phyloP scores from a whole-genome alignment of 306 rosid species.

The Lathyrus oleraceus region DNA sequence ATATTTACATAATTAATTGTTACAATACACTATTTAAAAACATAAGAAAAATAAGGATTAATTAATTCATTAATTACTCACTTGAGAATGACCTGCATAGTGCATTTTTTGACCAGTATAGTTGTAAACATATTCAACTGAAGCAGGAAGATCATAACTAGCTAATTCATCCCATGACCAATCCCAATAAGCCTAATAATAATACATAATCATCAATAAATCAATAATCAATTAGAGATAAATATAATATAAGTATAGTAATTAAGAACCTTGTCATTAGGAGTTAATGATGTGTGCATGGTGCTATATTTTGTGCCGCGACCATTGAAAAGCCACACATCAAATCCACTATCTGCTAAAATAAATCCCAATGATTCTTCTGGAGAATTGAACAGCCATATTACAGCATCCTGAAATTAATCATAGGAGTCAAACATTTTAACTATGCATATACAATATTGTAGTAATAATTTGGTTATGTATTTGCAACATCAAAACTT shows the following conservation, averaged over 20 bases:
- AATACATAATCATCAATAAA: not conserved
- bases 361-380: conserved; percentile 61
- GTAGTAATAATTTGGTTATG: not conserved
- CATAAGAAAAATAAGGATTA: not conserved
- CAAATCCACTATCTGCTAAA: conserved; percentile 67
- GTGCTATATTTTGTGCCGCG: conserved; percentile 68
- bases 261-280: conserved; percentile 44
- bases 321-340: conserved; percentile 68
- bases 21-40: not conserved
- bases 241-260: not conserved
- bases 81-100: conserved; percentile 82
- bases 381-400: conserved; percentile 67
- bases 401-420: conserved; percentile 49
- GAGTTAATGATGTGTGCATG: conserved; percentile 44
- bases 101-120: conserved; percentile 66
- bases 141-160: conserved; percentile 72
- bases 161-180: conserved; percentile 95
- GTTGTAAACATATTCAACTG: conserved; percentile 62
- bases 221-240: not conserved
- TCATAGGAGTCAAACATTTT: not conserved
- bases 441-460: not conserved
- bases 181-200: conserved; percentile 73
- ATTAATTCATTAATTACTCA: conserved; percentile 20
- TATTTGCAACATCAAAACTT: conserved; percentile 12
- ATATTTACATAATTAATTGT: not conserved